These are phyloP conservation scores for Apiotrichum sp. DNA, from an alignment of 1,284 basidiomycete genomes.

Conservation along the genomic window DNA sequence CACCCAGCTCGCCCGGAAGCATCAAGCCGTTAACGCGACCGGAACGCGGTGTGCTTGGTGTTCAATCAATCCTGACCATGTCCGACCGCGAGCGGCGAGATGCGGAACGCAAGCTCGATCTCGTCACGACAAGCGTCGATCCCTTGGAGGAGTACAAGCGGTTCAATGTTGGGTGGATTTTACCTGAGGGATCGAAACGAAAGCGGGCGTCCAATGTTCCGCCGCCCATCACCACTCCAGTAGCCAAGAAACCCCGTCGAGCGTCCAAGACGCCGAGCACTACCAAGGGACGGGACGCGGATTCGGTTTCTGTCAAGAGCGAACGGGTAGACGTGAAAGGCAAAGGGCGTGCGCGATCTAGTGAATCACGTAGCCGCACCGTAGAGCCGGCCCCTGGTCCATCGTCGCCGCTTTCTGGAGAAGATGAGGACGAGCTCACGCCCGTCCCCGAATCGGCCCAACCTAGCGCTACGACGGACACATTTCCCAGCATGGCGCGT, in stretches of 20 bases:
- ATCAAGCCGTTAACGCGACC: conserved; percentile 10
- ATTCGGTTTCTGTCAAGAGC: neutral
- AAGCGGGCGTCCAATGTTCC: conserved; percentile 48
- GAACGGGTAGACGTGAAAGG: neutral
- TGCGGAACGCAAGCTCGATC: conserved; percentile 30
- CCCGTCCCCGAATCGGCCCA: conserved; percentile 9
- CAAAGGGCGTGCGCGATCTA: neutral
- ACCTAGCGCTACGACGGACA: neutral
- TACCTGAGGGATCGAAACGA: conserved; percentile 65
- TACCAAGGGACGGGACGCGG: neutral
- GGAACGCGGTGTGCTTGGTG: conserved; percentile 38
- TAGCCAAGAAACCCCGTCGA: conserved; percentile 2
- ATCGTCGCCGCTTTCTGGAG: neutral
- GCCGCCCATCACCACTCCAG: neutral
- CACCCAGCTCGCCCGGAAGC: conserved; percentile 2
- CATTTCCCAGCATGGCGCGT: neutral
- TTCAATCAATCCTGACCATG: conserved; percentile 27
- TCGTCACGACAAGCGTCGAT: conserved; percentile 62
- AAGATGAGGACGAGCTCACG: conserved; percentile 3
- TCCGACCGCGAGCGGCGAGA: conserved; percentile 47
- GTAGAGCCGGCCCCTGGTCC: neutral
- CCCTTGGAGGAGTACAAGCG: conserved; percentile 66
- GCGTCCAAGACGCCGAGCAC: neutral
- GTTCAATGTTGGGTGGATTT: conserved; percentile 85
- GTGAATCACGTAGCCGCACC: conserved; percentile 13